Evolutionary conservation across 345 rosid genomes (phyloP).

Genomic region (Eucalyptus caleyi): DNA sequence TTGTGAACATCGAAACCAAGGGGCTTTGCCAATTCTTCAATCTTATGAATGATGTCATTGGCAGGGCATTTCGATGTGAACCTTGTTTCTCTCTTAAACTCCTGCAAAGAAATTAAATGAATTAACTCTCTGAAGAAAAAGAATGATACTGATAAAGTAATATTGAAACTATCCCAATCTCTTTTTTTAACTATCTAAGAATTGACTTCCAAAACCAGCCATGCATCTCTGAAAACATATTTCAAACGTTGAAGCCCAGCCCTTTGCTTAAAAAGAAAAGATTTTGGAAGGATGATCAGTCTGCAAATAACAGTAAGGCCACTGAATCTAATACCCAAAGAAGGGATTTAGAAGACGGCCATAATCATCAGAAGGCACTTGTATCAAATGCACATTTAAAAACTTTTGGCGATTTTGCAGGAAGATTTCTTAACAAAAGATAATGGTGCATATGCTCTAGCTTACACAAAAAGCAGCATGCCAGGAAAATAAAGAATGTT

Average conservation of each 20-base stretch:
- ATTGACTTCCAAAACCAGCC: background rate
- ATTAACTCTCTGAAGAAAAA: background rate
- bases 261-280: background rate
- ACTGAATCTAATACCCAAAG: background rate
- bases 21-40: constrained; percentile 88
- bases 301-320: background rate
- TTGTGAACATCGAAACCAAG: constrained; percentile 87
- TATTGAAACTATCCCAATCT: background rate
- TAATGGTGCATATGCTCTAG: background rate
- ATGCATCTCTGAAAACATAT: background rate
- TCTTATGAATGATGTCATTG: constrained; percentile 72
- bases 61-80: constrained; percentile 77
- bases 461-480: background rate
- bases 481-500: background rate
- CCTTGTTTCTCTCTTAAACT: constrained; percentile 82
- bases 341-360: background rate
- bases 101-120: constrained; percentile 15
- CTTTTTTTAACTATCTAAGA: background rate
- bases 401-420: background rate
- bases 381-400: background rate
- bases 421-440: background rate
- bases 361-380: background rate
- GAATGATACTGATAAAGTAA: background rate
- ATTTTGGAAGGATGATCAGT: background rate
- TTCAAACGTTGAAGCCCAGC: background rate